A percentile compares a stretch with the other conserved stretches of the same genome.
These are phyloP conservation scores for Incumbomyces delicatus DNA, from an alignment of 2,329 filamentous ascomycete genomes.

Conservation along the genomic window DNA sequence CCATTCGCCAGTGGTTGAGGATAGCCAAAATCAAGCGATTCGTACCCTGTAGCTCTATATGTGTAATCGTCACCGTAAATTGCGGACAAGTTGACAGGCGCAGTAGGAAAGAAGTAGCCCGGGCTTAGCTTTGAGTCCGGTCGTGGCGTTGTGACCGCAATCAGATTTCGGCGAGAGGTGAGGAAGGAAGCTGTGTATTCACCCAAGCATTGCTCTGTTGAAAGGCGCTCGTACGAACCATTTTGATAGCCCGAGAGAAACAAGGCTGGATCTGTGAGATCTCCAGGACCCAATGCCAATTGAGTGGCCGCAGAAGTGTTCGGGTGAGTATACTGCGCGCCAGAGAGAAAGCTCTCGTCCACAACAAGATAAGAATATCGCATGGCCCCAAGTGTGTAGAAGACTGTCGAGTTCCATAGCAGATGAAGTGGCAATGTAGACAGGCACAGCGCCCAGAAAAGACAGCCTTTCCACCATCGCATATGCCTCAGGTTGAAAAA, in stretches of 20 bases:
- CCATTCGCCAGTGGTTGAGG: too few relatives aligned
- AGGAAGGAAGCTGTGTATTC: slow-evolving; percentile 1
- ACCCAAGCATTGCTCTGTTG: neutral
- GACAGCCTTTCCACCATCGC: neutral
- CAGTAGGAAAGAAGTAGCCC: too few relatives aligned
- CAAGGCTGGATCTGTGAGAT: neutral
- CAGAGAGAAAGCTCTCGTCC: slow-evolving; percentile 4
- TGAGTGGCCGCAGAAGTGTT: too few relatives aligned
- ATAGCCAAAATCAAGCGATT: too few relatives aligned
- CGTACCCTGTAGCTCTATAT: too few relatives aligned
- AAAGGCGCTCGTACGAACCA: neutral
- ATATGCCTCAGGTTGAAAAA: slow-evolving; percentile 6
- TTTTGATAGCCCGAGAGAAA: neutral
- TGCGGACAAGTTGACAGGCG: too few relatives aligned
- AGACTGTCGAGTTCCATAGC: slow-evolving; percentile 8
- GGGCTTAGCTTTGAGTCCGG: too few relatives aligned
- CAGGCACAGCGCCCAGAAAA: slow-evolving; percentile 5
- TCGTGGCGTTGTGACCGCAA: too few relatives aligned
- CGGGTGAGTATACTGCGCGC: too few relatives aligned
- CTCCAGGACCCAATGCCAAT: neutral
- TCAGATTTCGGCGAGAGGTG: neutral
- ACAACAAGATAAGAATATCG: slow-evolving; percentile 1
- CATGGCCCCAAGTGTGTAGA: slow-evolving; percentile 3
- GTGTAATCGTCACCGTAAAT: too few relatives aligned
- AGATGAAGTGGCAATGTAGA: slow-evolving; percentile 6